These are phyloP conservation scores for Peronospora destructor DNA, from an alignment of 352 stramenopile species.

Conservation along the genomic window DNA sequence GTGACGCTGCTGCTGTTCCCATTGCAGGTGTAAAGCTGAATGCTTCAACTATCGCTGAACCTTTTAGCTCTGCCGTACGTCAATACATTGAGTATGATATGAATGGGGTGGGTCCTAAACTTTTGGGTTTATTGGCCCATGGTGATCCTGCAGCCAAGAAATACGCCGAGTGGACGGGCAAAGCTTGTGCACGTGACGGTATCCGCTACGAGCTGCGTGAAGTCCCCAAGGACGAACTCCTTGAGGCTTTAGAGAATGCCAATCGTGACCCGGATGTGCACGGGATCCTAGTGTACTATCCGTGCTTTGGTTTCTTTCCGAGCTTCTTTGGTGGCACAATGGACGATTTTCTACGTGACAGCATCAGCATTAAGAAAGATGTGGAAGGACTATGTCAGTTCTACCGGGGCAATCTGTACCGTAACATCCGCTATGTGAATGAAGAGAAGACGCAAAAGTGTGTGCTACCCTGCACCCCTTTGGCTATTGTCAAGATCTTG, in stretches of 20 bases:
- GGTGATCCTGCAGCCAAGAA: slow-evolving; percentile 91
- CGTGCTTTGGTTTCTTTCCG: slow-evolving; percentile 94
- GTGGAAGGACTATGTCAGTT: slow-evolving; percentile 94
- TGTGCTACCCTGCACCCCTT: slow-evolving; percentile 93
- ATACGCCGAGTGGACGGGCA: slow-evolving; percentile 96
- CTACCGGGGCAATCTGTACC: slow-evolving; percentile 95
- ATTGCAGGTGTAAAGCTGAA: slow-evolving; percentile 56
- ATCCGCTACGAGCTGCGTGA: slow-evolving; percentile 95
- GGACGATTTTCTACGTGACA: slow-evolving; percentile 97
- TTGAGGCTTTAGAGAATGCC: slow-evolving; percentile 88
- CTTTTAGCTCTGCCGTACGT: slow-evolving; percentile 81
- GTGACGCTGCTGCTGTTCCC: slow-evolving; percentile 2
- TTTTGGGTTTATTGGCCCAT: slow-evolving; percentile 91
- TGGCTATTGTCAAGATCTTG: slow-evolving; percentile 94
- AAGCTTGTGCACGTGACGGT: slow-evolving; percentile 90
- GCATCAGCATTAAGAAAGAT: slow-evolving; percentile 94
- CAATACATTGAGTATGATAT: slow-evolving; percentile 76
- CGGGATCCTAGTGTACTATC: slow-evolving; percentile 98
- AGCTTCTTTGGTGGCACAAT: slow-evolving; percentile 94
- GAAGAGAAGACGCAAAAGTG: slow-evolving; percentile 89
- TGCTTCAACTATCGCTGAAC: slow-evolving; percentile 74
- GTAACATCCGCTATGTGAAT: slow-evolving; percentile 95
- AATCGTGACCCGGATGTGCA: slow-evolving; percentile 93
- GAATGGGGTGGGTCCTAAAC: slow-evolving; percentile 71
- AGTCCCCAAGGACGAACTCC: slow-evolving; percentile 90